A percentile compares a stretch with the other conserved stretches of the same genome.
phyloP scores from a whole-genome alignment of 2,329 filamentous ascomycete genomes.

The Tympanopsis confertula region DNA sequence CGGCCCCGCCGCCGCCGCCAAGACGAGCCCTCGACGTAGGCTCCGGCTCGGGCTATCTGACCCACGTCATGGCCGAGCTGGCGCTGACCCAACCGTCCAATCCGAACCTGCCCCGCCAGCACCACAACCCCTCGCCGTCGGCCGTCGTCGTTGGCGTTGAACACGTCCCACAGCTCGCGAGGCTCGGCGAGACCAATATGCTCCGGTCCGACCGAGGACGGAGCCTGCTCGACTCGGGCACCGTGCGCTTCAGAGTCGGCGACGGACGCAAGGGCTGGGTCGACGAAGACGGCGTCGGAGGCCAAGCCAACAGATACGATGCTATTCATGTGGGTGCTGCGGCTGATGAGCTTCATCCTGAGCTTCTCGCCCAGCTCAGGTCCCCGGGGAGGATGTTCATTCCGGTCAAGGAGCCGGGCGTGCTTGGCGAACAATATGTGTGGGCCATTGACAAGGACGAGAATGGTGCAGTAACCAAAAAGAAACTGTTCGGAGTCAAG shows the following conservation, averaged over 20 bases:
- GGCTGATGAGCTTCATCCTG: slow-evolving; percentile 59
- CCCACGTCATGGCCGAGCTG: slow-evolving; percentile 56
- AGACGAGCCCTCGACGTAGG: slow-evolving; percentile 38
- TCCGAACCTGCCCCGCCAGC: slow-evolving; percentile 8
- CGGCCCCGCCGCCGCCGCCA: slow-evolving; percentile 3
- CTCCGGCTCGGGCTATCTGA: slow-evolving; percentile 50
- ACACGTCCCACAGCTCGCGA: slow-evolving; percentile 54
- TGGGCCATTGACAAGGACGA: background rate
- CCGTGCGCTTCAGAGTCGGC: slow-evolving; percentile 61
- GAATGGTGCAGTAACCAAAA: background rate
- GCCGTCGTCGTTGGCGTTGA: slow-evolving; percentile 58
- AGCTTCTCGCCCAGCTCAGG: slow-evolving; percentile 66
- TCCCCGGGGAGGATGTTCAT: slow-evolving; percentile 51
- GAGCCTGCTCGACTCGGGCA: slow-evolving; percentile 47
- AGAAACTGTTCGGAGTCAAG: background rate
- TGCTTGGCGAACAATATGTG: background rate
- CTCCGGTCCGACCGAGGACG: slow-evolving; percentile 45
- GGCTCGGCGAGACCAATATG: slow-evolving; percentile 56
- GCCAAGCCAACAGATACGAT: slow-evolving; percentile 57
- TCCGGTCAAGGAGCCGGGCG: background rate
- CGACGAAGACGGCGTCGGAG: slow-evolving; percentile 32
- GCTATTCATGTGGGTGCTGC: slow-evolving; percentile 92
- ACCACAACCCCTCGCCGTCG: slow-evolving; percentile 6
- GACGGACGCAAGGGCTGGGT: slow-evolving; percentile 62
- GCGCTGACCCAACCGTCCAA: slow-evolving; percentile 19